Base-by-base conservation (phyloP, 2,329 filamentous ascomycete genomes). In the Stemphylium vesicarium region DNA sequence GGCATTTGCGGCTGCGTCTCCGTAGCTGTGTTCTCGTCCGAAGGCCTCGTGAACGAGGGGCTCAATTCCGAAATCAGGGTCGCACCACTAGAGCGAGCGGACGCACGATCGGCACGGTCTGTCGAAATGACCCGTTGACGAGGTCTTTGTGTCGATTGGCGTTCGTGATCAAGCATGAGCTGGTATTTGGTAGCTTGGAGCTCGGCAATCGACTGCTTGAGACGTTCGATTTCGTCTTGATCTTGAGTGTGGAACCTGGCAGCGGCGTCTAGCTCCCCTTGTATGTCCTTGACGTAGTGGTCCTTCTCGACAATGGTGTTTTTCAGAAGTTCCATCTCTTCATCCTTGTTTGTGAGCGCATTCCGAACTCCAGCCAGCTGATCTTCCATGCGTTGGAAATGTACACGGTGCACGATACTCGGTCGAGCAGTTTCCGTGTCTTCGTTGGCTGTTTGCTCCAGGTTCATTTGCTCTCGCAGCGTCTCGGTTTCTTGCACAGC, bases 361-460 rank as follows among this genome's bases (percentile, higher is more conserved):
- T 68, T 56, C 18, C 59, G 64, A 16, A 58, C 57, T 24, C 73
- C 71, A 22, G 65, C 66, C 3, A 74, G 50, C 18, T 74, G 64
- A 2, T 64, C 64, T 50, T 74, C 71, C 69, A 74, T 64, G 8
- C 69, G 60, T 45, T 72, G 70, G 29, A 72, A 72, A 24, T 74
- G 72, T 22, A 67, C 71, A 24, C 63, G 66, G 43, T 75, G 71
- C 4, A 73, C 69, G 1, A 72, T 40, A 39, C 67, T 72, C 2
- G 70, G 70, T n/a, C 69, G 63, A 6, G 68, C 71, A 10, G 57
- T 61, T 31, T 70, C 66, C 61, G 68, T 64, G 18, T 73, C 71
- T 26, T 65, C 56, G 26, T 65, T 68, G 45, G 69, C 66, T 0
- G 66, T 55, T 29, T 69, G 62, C 45, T 73, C 70, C 4, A 68